Base-by-base conservation (phyloP, 345 rosid species). In the Ricinus communis region DNA sequence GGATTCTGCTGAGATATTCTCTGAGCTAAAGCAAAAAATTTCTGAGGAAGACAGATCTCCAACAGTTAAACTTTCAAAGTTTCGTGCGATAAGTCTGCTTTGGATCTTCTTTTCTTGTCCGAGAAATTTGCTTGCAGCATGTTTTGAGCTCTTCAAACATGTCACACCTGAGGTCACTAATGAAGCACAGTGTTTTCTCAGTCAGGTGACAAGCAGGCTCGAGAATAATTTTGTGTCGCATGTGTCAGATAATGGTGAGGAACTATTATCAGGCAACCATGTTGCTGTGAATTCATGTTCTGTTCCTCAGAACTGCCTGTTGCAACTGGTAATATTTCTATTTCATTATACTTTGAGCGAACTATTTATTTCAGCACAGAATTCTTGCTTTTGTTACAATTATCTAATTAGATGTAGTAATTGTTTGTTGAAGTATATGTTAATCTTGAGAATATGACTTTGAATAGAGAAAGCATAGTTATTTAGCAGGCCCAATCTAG, bases 121-220 rank as follows among this genome's bases (percentile, higher is more conserved):
- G 13, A 90, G 85, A 81, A 78, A 84, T 67, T 55, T 90, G 65
- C 86, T 95, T 63, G 82, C 85, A 59, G 91, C 87, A 52, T 89
- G 93, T 77, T 92, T 92, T 84, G 94, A 88, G 72, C 89, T 89
- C 73, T 74, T 89, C 71, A 77, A 72, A 25, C 78, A 89, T 45
- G 61, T 90, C 71, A 73, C 73, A 52, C 69, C 82, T 2, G 93
- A 90, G 71, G 89, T 79, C 71, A 73, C 82, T 76, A 84, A 80
- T 69, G 82, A 69, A 53, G 97, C 89, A 70, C 77, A 80, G 76
- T 83, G 74, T 80, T 91, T 92, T 66, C 76, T 95, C 50, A 78
- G 75, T 78, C 89, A 79, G 80, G 78, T 93, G 73, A 81, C 85
- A 49, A 62, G 85, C 72, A 79, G 73, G 75, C 77, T 83, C 76